Evolutionary conservation across 2,329 filamentous ascomycete genomes (phyloP).

Genomic region (Capronia coronata): DNA sequence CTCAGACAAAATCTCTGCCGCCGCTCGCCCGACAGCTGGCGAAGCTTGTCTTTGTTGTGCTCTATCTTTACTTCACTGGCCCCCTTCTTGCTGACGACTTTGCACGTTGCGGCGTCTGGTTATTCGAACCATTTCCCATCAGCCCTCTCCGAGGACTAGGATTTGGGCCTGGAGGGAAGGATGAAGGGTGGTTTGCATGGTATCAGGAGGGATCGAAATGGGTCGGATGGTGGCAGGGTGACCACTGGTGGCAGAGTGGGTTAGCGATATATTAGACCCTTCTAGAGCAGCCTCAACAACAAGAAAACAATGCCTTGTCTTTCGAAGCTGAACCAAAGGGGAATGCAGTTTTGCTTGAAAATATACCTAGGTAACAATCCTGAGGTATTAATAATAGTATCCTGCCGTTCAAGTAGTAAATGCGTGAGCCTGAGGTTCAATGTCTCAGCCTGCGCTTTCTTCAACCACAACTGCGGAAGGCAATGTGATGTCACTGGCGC

Average conservation of each 20-base stretch:
- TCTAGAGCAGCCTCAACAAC: too few relatives aligned
- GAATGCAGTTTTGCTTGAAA: too few relatives aligned
- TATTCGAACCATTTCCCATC: constrained; percentile 74
- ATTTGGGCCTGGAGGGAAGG: constrained; percentile 47
- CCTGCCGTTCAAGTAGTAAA: too few relatives aligned
- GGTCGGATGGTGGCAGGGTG: constrained; percentile 25
- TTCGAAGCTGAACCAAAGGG: too few relatives aligned
- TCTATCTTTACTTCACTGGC: constrained; percentile 64
- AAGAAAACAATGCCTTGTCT: too few relatives aligned
- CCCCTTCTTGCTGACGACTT: constrained; percentile 69
- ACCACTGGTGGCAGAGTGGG: constrained; percentile 28
- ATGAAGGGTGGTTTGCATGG: constrained; percentile 64
- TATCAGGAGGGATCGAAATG: constrained; percentile 21
- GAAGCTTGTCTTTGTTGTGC: constrained; percentile 57
- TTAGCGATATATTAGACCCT: constrained; percentile 27
- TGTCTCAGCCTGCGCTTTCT: too few relatives aligned
- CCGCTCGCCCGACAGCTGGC: constrained; percentile 42
- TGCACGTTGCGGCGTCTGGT: constrained; percentile 64
- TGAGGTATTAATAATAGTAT: too few relatives aligned
- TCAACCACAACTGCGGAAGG: neutral
- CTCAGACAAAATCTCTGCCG: constrained; percentile 39
- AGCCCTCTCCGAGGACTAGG: constrained; percentile 63
- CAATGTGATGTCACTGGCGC: too few relatives aligned
- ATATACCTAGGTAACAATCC: too few relatives aligned
- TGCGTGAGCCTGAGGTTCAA: too few relatives aligned